phyloP scores from a whole-genome alignment of 2,329 filamentous ascomycete species.

The Nothophaeocryptopus gaeumannii region DNA sequence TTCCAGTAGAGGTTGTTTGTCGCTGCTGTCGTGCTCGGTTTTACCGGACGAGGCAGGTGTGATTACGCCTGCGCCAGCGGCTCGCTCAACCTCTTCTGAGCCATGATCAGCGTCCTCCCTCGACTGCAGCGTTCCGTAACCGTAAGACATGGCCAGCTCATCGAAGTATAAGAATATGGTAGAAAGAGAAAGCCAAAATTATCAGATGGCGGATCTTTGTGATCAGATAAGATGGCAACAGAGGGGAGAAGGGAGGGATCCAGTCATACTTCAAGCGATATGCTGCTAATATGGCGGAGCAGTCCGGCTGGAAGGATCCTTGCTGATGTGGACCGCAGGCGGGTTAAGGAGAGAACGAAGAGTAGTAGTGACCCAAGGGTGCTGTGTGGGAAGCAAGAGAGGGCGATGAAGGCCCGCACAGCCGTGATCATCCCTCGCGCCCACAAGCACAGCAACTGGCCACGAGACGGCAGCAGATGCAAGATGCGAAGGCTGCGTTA shows the following conservation, averaged over 20 bases:
- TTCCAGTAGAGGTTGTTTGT: conserved; percentile 17
- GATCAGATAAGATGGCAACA: conserved; percentile 10
- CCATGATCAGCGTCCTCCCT: conserved; percentile 11
- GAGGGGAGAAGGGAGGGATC: conserved; percentile 4
- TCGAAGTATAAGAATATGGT: conserved; percentile 8
- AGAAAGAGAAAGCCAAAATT: conserved; percentile 9
- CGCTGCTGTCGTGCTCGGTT: conserved; percentile 19
- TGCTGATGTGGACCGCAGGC: background rate
- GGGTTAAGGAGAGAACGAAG: background rate
- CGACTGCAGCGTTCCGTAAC: conserved; percentile 22
- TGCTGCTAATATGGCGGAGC: no score
- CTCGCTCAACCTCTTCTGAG: conserved; percentile 18
- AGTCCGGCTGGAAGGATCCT: background rate
- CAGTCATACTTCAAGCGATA: conserved; percentile 6
- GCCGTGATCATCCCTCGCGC: no score
- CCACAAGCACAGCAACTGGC: no score
- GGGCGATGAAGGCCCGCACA: no score
- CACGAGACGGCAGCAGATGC: no score
- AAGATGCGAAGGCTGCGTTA: no score
- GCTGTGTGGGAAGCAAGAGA: no score
- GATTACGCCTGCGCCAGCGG: conserved; percentile 11
- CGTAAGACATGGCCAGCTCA: conserved; percentile 16
- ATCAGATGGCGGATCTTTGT: conserved; percentile 12
- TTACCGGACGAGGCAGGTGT: conserved; percentile 18
- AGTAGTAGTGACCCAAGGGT: no score